phyloP scores from a whole-genome alignment of 768 basidiomycete species.

The Serendipita vermifera region DNA sequence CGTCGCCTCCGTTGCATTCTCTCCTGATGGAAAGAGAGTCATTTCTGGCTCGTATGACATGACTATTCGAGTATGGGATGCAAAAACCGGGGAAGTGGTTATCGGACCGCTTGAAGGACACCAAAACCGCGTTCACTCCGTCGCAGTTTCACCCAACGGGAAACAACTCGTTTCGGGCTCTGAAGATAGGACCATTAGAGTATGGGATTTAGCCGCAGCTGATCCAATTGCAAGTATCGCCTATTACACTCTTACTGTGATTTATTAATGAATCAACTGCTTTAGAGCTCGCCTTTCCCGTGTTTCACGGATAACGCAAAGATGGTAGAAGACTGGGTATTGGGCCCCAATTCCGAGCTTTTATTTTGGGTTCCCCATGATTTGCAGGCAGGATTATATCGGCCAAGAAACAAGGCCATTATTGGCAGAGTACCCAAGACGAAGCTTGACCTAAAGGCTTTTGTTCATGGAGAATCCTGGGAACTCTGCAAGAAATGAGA shows the following conservation, averaged over 20 bases:
- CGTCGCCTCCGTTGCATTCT: slow-evolving; percentile 21
- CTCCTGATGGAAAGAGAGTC: slow-evolving; percentile 21
- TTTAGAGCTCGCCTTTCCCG: no score
- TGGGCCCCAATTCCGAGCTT: slow-evolving; percentile 13
- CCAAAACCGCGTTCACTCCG: slow-evolving; percentile 20
- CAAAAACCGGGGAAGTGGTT: slow-evolving; percentile 17
- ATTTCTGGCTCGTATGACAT: slow-evolving; percentile 23
- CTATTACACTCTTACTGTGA: no score
- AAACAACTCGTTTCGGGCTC: slow-evolving; percentile 16
- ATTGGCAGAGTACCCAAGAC: no score
- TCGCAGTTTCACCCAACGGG: slow-evolving; percentile 25
- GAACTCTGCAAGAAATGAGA: no score
- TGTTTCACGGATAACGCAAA: no score
- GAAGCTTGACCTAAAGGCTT: no score
- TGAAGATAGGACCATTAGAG: slow-evolving; percentile 10
- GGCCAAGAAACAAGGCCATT: slow-evolving; percentile 18
- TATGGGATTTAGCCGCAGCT: slow-evolving; percentile 18
- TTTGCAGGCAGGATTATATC: slow-evolving; percentile 18
- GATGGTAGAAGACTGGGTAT: slow-evolving; percentile 16
- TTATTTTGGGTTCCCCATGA: slow-evolving; percentile 20
- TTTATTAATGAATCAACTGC: no score
- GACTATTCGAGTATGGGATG: slow-evolving; percentile 23
- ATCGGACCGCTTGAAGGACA: slow-evolving; percentile 22
- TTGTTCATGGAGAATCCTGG: no score
- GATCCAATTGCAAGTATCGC: no score